These are phyloP conservation scores for Cladosporium sp. DNA, from an alignment of 2,329 filamentous ascomycete species.

Conservation along the genomic window DNA sequence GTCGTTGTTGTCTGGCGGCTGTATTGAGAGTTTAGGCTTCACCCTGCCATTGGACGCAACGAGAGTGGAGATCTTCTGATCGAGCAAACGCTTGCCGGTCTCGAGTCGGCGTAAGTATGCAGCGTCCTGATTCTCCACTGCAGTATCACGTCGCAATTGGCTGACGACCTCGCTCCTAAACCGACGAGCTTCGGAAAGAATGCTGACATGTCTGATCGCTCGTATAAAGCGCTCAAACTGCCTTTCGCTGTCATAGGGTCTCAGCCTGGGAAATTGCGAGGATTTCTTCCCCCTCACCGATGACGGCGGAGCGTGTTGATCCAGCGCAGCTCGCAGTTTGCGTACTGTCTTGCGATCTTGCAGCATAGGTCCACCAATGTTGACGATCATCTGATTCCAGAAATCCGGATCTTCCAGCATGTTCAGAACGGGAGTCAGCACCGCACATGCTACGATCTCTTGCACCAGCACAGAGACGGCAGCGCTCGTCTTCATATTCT, in stretches of 20 bases:
- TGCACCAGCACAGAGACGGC: constrained; percentile 76
- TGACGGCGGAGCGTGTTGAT: constrained; percentile 85
- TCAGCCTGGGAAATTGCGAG: constrained; percentile 73
- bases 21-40: constrained; percentile 36
- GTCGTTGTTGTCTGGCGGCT: constrained; percentile 28
- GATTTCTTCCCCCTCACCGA: constrained; percentile 45
- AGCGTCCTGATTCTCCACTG: constrained; percentile 73
- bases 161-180: constrained; percentile 91
- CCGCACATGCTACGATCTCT: constrained; percentile 90
- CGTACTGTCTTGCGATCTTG: constrained; percentile 95
- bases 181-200: constrained; percentile 85
- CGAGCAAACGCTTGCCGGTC: constrained; percentile 83
- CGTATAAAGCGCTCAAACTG: constrained; percentile 94
- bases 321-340: constrained; percentile 83
- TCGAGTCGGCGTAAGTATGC: constrained; percentile 86
- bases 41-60: constrained; percentile 58
- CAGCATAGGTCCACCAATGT: constrained; percentile 66
- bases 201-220: constrained; percentile 81
- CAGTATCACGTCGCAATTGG: constrained; percentile 80
- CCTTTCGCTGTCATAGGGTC: constrained; percentile 78
- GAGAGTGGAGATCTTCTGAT: constrained; percentile 82
- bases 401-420: constrained; percentile 87
- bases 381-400: constrained; percentile 96
- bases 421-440: constrained; percentile 76
- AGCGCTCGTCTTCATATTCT: constrained; percentile 70